Conservation (phyloP, 768 basidiomycete genomes). For the Pholiota conissans region DNA sequence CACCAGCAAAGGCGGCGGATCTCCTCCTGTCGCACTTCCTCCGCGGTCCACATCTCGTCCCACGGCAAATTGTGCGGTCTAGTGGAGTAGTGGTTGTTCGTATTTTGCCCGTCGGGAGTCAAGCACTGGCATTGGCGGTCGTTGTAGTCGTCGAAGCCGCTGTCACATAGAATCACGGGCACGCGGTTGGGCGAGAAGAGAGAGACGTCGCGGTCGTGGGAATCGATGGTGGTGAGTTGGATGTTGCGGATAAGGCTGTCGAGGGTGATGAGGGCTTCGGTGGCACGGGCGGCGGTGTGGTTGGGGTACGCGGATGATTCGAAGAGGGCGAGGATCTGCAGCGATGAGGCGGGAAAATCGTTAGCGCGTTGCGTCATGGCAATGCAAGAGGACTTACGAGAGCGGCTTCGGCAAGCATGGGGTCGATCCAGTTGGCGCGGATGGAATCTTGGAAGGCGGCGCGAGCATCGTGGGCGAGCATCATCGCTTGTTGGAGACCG, state of each 20-base stretch:
- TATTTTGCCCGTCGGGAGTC: conserved; percentile 29
- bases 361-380: neutral
- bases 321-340: conserved; percentile 75
- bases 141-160: conserved; percentile 15
- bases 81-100: conserved; percentile 36
- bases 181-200: conserved; percentile 51
- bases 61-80: conserved; percentile 60
- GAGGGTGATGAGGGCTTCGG: conserved; percentile 52
- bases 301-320: conserved; percentile 74
- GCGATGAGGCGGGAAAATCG: neutral
- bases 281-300: conserved; percentile 55
- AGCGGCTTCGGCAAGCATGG: conserved; percentile 71
- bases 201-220: conserved; percentile 50
- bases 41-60: conserved; percentile 55
- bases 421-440: conserved; percentile 53
- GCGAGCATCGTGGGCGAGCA: conserved; percentile 58
- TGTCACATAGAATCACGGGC: conserved; percentile 43
- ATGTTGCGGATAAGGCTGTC: conserved; percentile 65
- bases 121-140: conserved; percentile 19
- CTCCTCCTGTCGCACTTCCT: conserved; percentile 65
- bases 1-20: conserved; percentile 78
- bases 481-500: conserved; percentile 60
- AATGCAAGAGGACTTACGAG: conserved; percentile 15
- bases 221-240: conserved; percentile 57
- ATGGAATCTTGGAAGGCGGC: conserved; percentile 51